Evolutionary conservation across 1,284 basidiomycete genomes (phyloP).

Genomic region (Ceratobasidium sp.): DNA sequence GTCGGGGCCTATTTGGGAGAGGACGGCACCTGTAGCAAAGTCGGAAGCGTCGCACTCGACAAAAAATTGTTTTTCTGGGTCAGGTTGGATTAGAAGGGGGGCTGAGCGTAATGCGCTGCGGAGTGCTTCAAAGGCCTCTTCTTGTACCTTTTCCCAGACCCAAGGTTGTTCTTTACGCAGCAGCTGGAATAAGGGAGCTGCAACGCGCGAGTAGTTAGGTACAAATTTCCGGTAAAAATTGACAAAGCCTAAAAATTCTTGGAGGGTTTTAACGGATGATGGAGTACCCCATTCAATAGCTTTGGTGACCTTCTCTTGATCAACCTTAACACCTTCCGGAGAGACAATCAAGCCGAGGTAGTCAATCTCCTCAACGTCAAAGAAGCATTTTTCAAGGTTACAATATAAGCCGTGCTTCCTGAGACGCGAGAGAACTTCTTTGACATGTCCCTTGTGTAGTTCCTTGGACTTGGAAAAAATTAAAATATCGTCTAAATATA

Average conservation of each 20-base stretch:
- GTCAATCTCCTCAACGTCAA: conserved; percentile 46
- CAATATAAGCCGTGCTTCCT: neutral
- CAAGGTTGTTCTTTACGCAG: conserved; percentile 50
- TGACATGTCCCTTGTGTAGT: too few species aligned
- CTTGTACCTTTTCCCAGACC: conserved; percentile 43
- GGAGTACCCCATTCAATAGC: conserved; percentile 61
- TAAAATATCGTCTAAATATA: too few species aligned
- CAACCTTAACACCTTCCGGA: too few species aligned
- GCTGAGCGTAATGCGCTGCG: conserved; percentile 45
- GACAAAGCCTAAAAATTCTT: too few species aligned
- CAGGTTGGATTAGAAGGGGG: conserved; percentile 37
- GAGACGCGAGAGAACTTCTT: too few species aligned
- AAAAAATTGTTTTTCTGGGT: conserved; percentile 24
- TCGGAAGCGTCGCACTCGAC: conserved; percentile 39
- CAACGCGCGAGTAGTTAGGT: conserved; percentile 52
- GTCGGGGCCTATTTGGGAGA: conserved; percentile 46
- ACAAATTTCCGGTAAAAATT: conserved; percentile 53
- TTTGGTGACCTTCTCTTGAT: conserved; percentile 43
- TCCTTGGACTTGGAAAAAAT: too few species aligned
- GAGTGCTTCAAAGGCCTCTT: conserved; percentile 54
- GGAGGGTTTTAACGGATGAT: conserved; percentile 54
- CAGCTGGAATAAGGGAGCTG: conserved; percentile 53
- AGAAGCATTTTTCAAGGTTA: conserved; percentile 10
- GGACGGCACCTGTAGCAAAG: conserved; percentile 40
- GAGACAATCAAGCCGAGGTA: conserved; percentile 50